Evolutionary conservation across 192 early-diverging fungal species (phyloP).

Genomic region (Dispira simplex): DNA sequence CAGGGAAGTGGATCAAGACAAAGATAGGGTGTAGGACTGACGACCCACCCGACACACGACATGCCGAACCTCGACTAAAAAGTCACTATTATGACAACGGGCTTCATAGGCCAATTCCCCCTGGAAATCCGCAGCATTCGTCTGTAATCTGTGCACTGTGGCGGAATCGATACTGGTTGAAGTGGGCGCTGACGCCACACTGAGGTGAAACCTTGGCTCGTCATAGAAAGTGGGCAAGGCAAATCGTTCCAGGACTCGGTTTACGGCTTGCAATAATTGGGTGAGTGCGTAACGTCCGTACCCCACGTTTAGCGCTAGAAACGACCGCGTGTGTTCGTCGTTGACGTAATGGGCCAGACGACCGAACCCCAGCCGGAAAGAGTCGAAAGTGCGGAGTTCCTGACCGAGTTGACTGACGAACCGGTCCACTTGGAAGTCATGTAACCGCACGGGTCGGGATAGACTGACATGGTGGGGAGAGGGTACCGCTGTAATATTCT

Average conservation of each 20-base stretch:
- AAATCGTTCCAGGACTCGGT: conserved; percentile 21
- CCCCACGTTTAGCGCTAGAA: conserved; percentile 21
- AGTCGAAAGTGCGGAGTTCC: background rate
- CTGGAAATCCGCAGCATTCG: background rate
- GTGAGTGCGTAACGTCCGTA: conserved; percentile 14
- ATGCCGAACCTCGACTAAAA: background rate
- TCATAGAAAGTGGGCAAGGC: conserved; percentile 20
- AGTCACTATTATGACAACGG: background rate
- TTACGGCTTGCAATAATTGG: conserved; percentile 16
- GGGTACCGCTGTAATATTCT: too few species aligned
- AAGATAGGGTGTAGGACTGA: background rate
- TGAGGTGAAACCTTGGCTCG: conserved; percentile 24
- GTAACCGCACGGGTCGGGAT: conserved; percentile 23
- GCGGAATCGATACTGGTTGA: background rate
- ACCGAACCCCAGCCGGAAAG: conserved; percentile 19
- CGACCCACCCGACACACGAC: background rate
- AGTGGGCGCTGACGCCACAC: conserved; percentile 12
- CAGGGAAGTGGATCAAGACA: background rate
- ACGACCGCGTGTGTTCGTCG: conserved; percentile 19
- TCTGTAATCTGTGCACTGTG: background rate
- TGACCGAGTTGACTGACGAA: conserved; percentile 18
- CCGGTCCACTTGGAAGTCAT: conserved; percentile 23
- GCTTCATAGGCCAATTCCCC: background rate
- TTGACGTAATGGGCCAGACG: conserved; percentile 15
- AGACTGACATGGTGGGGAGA: conserved; percentile 20